These are phyloP conservation scores for Bipolaris zeicola DNA, from an alignment of 2,329 filamentous ascomycete genomes.

Conservation along the genomic window DNA sequence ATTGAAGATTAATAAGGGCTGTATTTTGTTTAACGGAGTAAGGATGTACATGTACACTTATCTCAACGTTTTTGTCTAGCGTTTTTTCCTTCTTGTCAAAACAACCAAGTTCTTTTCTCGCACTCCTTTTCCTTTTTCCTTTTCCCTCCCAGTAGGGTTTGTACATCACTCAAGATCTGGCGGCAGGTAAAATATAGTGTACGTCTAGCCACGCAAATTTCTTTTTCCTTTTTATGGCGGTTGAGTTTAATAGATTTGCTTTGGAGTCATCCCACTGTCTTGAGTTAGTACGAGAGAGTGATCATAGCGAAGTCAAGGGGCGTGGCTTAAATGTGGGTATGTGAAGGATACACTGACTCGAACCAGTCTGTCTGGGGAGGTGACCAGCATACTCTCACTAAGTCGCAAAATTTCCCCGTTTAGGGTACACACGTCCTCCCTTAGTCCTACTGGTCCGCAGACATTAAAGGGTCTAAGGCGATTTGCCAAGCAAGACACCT, in stretches of 20 bases:
- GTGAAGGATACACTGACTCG: neutral
- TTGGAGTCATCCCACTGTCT: neutral
- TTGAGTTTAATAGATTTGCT: neutral
- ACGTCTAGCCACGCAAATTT: neutral
- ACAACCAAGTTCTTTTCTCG: neutral
- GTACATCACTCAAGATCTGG: slow-evolving; percentile 15
- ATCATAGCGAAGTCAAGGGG: too few species aligned
- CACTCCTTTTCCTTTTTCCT: neutral
- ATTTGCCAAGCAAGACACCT: neutral
- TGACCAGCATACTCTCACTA: too few species aligned
- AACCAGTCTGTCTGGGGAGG: neutral
- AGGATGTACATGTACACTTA: neutral
- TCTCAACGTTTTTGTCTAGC: neutral
- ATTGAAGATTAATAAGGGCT: slow-evolving; percentile 18
- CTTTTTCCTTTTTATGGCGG: neutral
- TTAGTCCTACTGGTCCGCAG: neutral
- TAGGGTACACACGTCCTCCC: too few species aligned
- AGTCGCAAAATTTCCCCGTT: too few species aligned
- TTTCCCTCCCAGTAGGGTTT: neutral
- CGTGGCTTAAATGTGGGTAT: neutral
- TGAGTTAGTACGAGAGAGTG: neutral
- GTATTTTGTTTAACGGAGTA: neutral
- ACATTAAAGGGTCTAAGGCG: neutral
- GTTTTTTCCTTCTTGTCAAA: neutral
- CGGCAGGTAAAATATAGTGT: neutral